Evolutionary conservation across 2,329 filamentous ascomycete species (phyloP), one percentile per base, ranked within the genome.

Genomic region (Fusarium kyushuense): DNA sequence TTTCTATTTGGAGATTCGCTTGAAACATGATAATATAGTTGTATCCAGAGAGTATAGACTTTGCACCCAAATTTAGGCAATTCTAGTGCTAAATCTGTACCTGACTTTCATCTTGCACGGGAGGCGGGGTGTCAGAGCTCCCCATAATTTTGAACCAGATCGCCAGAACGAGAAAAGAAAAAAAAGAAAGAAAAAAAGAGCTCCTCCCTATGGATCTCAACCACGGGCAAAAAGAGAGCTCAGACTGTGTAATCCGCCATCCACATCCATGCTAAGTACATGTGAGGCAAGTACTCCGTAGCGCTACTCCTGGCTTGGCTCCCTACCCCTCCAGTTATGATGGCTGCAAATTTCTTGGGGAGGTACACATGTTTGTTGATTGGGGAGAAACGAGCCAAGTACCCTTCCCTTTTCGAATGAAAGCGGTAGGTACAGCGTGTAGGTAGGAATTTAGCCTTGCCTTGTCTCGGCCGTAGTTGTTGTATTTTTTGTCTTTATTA

Each of bases 71-170:
- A 46, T 19, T 54, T 52, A 35, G 38, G 32, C 33, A 23, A 29
- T 30, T 19, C 13, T 46, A 41, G 14, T 17, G 25, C 27, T 46
- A 16, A 47, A 58, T 59, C 21, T 47, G 27, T 53, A 70, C 57
- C 51, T 67, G 27, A 38, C 40, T 56, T 60, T 45, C 40, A 62
- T 65, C 54, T 48, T 54, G 33, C 21, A 60, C 33, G 32, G 29
- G 60, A 59, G 70, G 67, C 67, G 67, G 67, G 67, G 67, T 69
- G 57, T 42, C 58, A 67, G 67, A 70, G 67, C 67, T 69, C 67
- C 58, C 67, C 67, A 69, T 70, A 69, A 70, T 67, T 69, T 36
- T 67, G 23, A 63, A 70, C 58, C 52, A 70, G 67, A 70, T 70
- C 67, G 67, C 55, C 59, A 65, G 55, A 67, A 70, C 17, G 46